Percentiles rank a stretch among this genome's conserved stretches.
Conservation (phyloP, 805 yeast species). For the Starmerella cellae region DNA sequence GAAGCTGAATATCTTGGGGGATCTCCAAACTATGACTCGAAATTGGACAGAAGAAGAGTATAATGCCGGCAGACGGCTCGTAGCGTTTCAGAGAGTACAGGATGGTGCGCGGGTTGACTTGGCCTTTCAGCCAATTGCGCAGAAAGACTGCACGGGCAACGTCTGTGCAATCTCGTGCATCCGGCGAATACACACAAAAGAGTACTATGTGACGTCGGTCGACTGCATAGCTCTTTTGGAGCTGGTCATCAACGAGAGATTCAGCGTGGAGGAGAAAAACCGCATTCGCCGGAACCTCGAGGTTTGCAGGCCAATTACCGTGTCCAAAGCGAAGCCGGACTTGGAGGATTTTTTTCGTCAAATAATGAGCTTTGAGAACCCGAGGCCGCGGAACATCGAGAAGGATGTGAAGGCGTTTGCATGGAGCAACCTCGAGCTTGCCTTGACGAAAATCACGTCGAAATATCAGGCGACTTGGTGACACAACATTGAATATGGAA, state of each 20-base stretch:
- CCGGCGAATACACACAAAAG: conserved; percentile 38
- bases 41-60: conserved; percentile 38
- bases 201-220: conserved; percentile 48
- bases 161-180: conserved; percentile 46
- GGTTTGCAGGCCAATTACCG: conserved; percentile 46
- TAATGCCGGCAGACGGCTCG: conserved; percentile 34
- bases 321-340: conserved; percentile 36
- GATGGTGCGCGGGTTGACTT: conserved; percentile 18
- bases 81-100: conserved; percentile 32
- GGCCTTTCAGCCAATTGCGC: conserved; percentile 29
- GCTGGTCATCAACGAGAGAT: conserved; percentile 39
- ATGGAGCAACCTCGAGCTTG: conserved; percentile 43
- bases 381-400: conserved; percentile 56
- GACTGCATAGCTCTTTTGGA: conserved; percentile 49
- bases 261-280: conserved; percentile 56
- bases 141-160: conserved; percentile 29
- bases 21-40: conserved; percentile 27
- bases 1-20: conserved; percentile 16
- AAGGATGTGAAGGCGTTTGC: conserved; percentile 55
- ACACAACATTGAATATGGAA: too few species aligned
- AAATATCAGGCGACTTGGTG: conserved; percentile 37
- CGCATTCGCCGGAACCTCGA: conserved; percentile 55
- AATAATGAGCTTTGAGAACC: conserved; percentile 49
- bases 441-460: conserved; percentile 43
- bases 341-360: conserved; percentile 31